These are phyloP conservation scores for Plenodomus biglobosus DNA, from an alignment of 2,329 filamentous ascomycete genomes.

Conservation along the genomic window DNA sequence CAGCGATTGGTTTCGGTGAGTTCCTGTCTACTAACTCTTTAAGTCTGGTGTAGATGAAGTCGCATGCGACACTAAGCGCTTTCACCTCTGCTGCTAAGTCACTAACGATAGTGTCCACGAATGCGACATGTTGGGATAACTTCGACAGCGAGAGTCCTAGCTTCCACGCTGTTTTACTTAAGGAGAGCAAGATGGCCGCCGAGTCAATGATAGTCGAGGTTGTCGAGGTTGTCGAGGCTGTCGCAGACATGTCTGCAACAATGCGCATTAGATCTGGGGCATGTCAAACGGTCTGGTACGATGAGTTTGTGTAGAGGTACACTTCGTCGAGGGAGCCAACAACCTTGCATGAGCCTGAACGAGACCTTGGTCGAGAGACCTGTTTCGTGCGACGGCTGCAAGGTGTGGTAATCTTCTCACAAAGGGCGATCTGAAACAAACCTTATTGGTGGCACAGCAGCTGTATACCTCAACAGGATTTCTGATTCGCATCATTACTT, in stretches of 20 bases:
- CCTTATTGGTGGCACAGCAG: background rate
- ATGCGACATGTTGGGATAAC: slow-evolving; percentile 10
- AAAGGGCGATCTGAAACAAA: background rate
- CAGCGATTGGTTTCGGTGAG: slow-evolving; percentile 5
- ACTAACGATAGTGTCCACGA: slow-evolving; percentile 9
- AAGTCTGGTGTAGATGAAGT: slow-evolving; percentile 20
- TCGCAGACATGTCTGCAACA: slow-evolving; percentile 7
- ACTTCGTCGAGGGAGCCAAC: background rate
- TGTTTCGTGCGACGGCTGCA: background rate
- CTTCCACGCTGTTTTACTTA: slow-evolving; percentile 22
- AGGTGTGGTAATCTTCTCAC: too few relatives aligned
- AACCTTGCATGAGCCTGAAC: background rate
- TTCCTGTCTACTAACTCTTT: slow-evolving; percentile 11
- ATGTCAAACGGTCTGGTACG: background rate
- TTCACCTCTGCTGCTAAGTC: slow-evolving; percentile 17
- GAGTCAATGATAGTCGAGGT: slow-evolving; percentile 7
- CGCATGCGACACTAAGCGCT: slow-evolving; percentile 22
- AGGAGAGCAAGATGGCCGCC: slow-evolving; percentile 11
- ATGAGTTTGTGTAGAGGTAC: background rate
- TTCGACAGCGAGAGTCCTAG: slow-evolving; percentile 18
- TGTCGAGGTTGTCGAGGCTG: too few relatives aligned
- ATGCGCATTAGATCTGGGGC: background rate
- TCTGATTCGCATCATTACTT: background rate
- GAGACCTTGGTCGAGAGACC: background rate
- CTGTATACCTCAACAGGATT: background rate